Evolutionary conservation across 2,329 filamentous ascomycete genomes (phyloP).

Genomic region (Talaromyces sp.): DNA sequence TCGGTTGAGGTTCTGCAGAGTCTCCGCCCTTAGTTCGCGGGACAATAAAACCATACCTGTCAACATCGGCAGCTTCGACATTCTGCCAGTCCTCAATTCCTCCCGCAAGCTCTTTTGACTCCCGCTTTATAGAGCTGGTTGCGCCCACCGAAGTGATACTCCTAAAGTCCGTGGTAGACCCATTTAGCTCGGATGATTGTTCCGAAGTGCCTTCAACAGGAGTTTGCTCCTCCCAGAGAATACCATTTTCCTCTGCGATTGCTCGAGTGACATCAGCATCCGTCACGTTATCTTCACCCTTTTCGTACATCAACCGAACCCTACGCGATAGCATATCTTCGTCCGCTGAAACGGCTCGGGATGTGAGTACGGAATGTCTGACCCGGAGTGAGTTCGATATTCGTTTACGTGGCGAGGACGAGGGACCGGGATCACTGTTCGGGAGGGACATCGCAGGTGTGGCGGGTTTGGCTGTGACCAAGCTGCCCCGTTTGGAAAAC

Average conservation of each 20-base stretch:
- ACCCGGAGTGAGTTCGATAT: slow-evolving; percentile 38
- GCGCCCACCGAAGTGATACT: slow-evolving; percentile 29
- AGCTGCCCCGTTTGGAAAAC: slow-evolving; percentile 60
- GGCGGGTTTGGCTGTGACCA: slow-evolving; percentile 51
- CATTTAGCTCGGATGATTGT: slow-evolving; percentile 25
- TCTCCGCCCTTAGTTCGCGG: slow-evolving; percentile 26
- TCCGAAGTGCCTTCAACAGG: slow-evolving; percentile 27
- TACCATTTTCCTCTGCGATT: slow-evolving; percentile 37
- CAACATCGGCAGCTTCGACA: slow-evolving; percentile 56
- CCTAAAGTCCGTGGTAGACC: slow-evolving; percentile 28
- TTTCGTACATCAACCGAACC: slow-evolving; percentile 62
- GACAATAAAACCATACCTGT: slow-evolving; percentile 64
- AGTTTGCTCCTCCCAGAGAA: slow-evolving; percentile 39
- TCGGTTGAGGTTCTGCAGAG: slow-evolving; percentile 35
- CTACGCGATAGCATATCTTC: slow-evolving; percentile 61
- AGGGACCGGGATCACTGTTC: slow-evolving; percentile 11
- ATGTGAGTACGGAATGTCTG: slow-evolving; percentile 32
- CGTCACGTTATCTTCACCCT: slow-evolving; percentile 55
- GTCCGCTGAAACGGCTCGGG: slow-evolving; percentile 58
- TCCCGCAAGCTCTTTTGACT: slow-evolving; percentile 57
- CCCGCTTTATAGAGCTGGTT: slow-evolving; percentile 43
- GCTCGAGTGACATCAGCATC: slow-evolving; percentile 39
- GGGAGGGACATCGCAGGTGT: slow-evolving; percentile 29
- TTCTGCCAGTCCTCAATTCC: slow-evolving; percentile 65
- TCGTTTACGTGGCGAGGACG: slow-evolving; percentile 23